Base-by-base conservation (phyloP, 179 eudicot genomes). In the Vitellaria paradoxa region DNA sequence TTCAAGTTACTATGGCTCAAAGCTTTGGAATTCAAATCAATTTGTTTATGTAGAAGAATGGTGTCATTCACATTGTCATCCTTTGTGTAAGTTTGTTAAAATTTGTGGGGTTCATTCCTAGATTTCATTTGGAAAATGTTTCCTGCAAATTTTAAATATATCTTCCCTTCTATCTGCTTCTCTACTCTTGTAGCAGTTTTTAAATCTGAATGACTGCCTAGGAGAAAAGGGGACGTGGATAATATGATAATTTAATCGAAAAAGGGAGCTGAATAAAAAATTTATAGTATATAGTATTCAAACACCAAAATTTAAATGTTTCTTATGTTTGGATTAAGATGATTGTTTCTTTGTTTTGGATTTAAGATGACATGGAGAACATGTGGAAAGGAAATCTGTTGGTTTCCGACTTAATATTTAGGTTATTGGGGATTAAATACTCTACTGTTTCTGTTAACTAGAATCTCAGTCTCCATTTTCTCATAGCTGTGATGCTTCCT, bases 401-500 rank as follows among this genome's bases (percentile, higher is more conserved):
- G 45, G 10, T 23, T 21, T 20, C 6, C 24, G 24, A 26, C 18
- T 65, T 63, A 65, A 3, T 26, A 6, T 11, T 65, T 26, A 65
- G 42, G 45, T 65, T 65, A 12, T 26, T n/a, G 8, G 26, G 26
- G 9, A 72, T 72, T 18, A 6, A 72, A 37, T 55, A 45, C 9
- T 9, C 20, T 15, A 15, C 76, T 30, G 50, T 12, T 20, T 30
- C 15, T 20, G 42, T 47, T 24, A 60, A n/a, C 11, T 60, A 20
- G 76, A 23, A 60, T 10, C 26, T 12, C 76, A 30, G 37, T 0
- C 2, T 30, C 1, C 37, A 26, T 17, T 42, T 37, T 50, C 20
- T 24, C 18, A 23, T 49, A 52, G 50, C 59, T 71, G 47, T 75
- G 65, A 63, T 75, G 71, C n/a, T 69, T n/a, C 18, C 37, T 64